A percentile compares a stretch with the other conserved stretches of the same genome.
These are phyloP conservation scores for Blyttiomyces sp. DNA, from an alignment of 371 early-diverging fungal genomes.

Conservation along the genomic window DNA sequence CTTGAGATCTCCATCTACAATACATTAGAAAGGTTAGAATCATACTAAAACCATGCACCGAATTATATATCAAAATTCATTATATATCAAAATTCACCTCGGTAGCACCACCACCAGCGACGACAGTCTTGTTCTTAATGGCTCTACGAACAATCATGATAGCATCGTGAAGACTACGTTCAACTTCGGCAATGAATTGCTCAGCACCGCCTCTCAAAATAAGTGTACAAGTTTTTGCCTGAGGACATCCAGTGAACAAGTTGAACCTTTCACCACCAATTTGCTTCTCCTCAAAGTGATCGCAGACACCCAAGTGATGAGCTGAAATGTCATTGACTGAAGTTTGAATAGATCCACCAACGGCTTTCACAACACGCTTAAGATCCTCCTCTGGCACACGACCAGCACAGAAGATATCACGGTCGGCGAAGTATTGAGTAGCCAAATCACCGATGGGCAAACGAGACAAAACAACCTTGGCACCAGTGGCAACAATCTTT, in stretches of 20 bases:
- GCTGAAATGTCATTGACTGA: conserved; percentile 81
- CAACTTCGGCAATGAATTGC: conserved; percentile 99
- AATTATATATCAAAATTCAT: conserved; percentile 1
- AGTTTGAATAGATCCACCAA: conserved; percentile 93
- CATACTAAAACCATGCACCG: neutral
- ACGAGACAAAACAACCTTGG: conserved; percentile 98
- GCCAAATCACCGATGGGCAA: conserved; percentile 99
- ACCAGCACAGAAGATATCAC: conserved; percentile 99
- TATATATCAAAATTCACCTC: conserved; percentile 55
- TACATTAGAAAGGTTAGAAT: neutral
- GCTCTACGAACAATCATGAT: conserved; percentile 98
- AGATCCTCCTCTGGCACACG: conserved; percentile 95
- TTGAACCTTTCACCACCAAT: conserved; percentile 98
- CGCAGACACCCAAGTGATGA: conserved; percentile 88
- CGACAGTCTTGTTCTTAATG: conserved; percentile 90
- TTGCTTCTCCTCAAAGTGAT: conserved; percentile 95
- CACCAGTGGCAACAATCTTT: conserved; percentile 95
- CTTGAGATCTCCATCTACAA: conserved; percentile 92
- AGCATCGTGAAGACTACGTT: conserved; percentile 98
- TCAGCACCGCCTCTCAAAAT: conserved; percentile 98
- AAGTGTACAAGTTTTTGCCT: conserved; percentile 94
- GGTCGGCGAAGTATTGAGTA: conserved; percentile 99
- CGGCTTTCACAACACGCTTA: conserved; percentile 90
- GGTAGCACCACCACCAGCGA: conserved; percentile 98
- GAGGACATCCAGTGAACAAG: conserved; percentile 88